These are phyloP conservation scores for Gossypium gossypioides DNA, from an alignment of 441 rosid genomes.

Conservation along the genomic window DNA sequence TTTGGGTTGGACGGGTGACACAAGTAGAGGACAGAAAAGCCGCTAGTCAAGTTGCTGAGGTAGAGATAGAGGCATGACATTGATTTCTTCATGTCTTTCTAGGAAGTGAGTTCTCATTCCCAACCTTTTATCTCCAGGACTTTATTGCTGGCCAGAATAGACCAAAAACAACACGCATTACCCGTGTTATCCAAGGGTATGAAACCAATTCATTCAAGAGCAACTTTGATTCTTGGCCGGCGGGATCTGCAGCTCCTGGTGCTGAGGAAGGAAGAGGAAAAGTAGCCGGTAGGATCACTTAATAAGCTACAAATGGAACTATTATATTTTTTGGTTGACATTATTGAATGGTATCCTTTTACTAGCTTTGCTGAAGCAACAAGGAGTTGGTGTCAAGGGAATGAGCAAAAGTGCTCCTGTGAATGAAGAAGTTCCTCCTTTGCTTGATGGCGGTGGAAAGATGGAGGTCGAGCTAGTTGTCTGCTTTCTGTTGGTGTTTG, in stretches of 20 bases:
- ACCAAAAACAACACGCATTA: slow-evolving; percentile 72
- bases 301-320: slow-evolving; percentile 12
- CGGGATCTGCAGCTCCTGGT: slow-evolving; percentile 67
- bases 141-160: slow-evolving; percentile 65
- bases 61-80: slow-evolving; percentile 35
- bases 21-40: slow-evolving; percentile 95
- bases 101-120: slow-evolving; percentile 25
- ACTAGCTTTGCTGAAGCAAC: slow-evolving; percentile 93
- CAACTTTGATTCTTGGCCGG: slow-evolving; percentile 93
- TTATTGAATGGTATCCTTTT: slow-evolving; percentile 22
- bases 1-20: slow-evolving; percentile 96
- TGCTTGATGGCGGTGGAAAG: slow-evolving; percentile 97
- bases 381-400: slow-evolving; percentile 91
- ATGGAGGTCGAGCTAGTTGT: slow-evolving; percentile 59
- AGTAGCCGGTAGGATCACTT: slow-evolving; percentile 66
- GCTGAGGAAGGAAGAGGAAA: slow-evolving; percentile 97
- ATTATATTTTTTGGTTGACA: slow-evolving; percentile 4
- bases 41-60: slow-evolving; percentile 79
- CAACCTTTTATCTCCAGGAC: slow-evolving; percentile 44
- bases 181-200: slow-evolving; percentile 86
- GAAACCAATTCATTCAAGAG: slow-evolving; percentile 88
- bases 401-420: slow-evolving; percentile 61
- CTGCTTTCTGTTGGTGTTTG: slow-evolving; percentile 16
- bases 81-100: slow-evolving; percentile 15
- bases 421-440: slow-evolving; percentile 86